Evolutionary conservation across 768 basidiomycete species (phyloP).

Genomic region (Panaeolus papilionaceus): DNA sequence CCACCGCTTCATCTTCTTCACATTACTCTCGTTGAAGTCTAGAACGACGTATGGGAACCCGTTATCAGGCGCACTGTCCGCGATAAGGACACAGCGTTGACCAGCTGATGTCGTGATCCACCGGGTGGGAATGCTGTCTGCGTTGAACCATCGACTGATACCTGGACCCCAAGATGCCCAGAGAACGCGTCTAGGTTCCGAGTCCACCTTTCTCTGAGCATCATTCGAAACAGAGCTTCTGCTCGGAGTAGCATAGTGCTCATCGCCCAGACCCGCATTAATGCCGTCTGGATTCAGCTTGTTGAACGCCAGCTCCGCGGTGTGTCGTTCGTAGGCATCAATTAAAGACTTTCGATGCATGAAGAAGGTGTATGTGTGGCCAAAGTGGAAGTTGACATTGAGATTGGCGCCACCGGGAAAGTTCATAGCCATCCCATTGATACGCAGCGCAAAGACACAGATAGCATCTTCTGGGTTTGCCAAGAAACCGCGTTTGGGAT

Average conservation of each 20-base stretch:
- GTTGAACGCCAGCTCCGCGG: background rate
- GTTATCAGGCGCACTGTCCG: conserved; percentile 13
- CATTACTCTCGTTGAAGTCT: conserved; percentile 38
- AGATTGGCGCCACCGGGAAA: conserved; percentile 1
- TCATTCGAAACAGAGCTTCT: conserved; percentile 7
- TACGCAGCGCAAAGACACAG: conserved; percentile 26
- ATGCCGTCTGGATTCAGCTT: background rate
- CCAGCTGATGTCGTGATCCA: conserved; percentile 47
- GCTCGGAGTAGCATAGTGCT: conserved; percentile 19
- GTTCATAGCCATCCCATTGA: background rate
- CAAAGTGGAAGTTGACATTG: conserved; percentile 19
- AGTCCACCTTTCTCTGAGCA: conserved; percentile 14
- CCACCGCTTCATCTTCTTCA: conserved; percentile 23
- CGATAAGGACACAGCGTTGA: conserved; percentile 36
- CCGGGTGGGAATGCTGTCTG: conserved; percentile 32
- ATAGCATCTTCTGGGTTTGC: conserved; percentile 27
- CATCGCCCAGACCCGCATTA: background rate
- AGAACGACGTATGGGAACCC: conserved; percentile 26
- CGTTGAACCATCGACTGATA: conserved; percentile 39
- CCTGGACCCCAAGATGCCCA: conserved; percentile 42
- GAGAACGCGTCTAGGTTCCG: conserved; percentile 22
- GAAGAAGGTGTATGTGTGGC: conserved; percentile 40
- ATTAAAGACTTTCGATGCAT: conserved; percentile 37
- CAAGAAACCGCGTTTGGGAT: conserved; percentile 29
- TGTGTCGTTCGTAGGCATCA: conserved; percentile 4